Conservation (phyloP, 1,284 basidiomycete genomes). For the Mycocalia duriaeana region DNA sequence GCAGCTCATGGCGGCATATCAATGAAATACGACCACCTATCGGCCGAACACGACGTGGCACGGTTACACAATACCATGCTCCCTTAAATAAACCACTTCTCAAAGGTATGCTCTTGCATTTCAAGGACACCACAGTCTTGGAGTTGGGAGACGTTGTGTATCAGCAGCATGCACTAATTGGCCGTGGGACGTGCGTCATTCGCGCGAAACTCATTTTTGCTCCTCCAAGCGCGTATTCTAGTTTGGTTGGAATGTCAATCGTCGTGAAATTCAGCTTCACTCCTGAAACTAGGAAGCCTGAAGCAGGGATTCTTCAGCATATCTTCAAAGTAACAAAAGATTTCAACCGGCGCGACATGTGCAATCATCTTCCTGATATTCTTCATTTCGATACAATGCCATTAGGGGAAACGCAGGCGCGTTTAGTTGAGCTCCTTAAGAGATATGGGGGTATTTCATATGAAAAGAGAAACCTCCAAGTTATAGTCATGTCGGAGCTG, state of each 20-base stretch:
- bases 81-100: not conserved
- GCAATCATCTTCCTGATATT: not conserved
- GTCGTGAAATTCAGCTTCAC: conserved; percentile 14
- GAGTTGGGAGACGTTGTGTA: conserved; percentile 6
- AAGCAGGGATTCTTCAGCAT: conserved; percentile 5
- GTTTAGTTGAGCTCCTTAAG: not conserved
- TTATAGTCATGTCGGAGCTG: conserved; percentile 10
- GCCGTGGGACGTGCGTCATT: conserved; percentile 14
- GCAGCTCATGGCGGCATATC: not conserved
- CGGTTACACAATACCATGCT: not conserved
- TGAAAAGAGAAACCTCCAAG: not conserved
- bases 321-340: not conserved
- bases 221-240: not conserved
- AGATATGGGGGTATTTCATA: not conserved
- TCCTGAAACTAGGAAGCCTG: conserved; percentile 4
- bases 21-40: not conserved
- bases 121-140: not conserved
- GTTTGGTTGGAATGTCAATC: conserved; percentile 2
- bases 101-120: not conserved
- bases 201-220: conserved; percentile 1
- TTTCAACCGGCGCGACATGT: not conserved
- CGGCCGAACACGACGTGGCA: not conserved
- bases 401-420: not conserved
- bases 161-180: conserved; percentile 9
- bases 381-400: not conserved